Base-by-base conservation (phyloP, 352 stramenopile species). In the Phytopythium oedochilum region DNA sequence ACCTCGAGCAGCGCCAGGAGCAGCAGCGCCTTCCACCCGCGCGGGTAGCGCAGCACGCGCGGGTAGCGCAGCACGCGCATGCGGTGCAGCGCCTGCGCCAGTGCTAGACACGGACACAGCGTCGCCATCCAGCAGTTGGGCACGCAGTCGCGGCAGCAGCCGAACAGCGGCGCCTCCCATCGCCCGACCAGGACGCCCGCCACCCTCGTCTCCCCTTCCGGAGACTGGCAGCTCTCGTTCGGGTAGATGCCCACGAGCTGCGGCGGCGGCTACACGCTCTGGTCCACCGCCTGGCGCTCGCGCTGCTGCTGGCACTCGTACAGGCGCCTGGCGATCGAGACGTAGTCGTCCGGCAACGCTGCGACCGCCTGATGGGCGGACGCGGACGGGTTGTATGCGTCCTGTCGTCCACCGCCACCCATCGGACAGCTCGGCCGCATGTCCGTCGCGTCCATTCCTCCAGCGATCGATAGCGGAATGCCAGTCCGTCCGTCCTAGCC, bases 111-210 rank as follows among this genome's bases (percentile, higher is more conserved):
- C 5, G 75, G 71, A 45, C 71, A 83, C 42, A 48, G 74, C 20
- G 50, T 65, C 18, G 56, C 54, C 67, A 79, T 74, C 54, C 71
- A 39, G 36, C 59, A 63, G 58, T 86, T 86, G 51, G 75, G 72
- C 26, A 79, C 59, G 28, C 60, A 47, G 39, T 71, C 50, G 15
- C 57, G 59, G 53, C 63, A 71, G 61, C 73, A 86, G 48, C 53
- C 65, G 39, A 52, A 83, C 44, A 84, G 66, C 8, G n/a, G 54
- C 4, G 45, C 61, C 1, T 69, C 65, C 70, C 67, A 79, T 39
- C 60, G 59, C 25, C 63, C 59, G 22, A 60, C 23, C 2, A 52
- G 53, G 35, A 69, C 60, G 22, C 42, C 61, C 14, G 60, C 61
- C 29, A 68, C 56, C 28, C 42, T 43, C 51, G 49, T 57, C 63